These are phyloP conservation scores for Lipomyces starkeyi DNA, from an alignment of 805 yeast genomes.

Conservation along the genomic window DNA sequence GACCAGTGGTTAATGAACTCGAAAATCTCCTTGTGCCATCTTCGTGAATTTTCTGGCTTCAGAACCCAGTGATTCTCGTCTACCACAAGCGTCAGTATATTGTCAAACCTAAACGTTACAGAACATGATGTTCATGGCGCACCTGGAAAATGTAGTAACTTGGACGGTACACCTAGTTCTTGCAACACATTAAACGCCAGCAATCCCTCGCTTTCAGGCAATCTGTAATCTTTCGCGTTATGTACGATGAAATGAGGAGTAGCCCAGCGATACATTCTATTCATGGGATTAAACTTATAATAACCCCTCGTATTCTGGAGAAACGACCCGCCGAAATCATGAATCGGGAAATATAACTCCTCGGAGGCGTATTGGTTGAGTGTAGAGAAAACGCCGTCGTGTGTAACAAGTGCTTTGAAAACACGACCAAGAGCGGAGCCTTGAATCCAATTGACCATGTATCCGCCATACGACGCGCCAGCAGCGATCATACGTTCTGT, in stretches of 20 bases:
- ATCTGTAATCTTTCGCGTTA: slow-evolving; percentile 39
- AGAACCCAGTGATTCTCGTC: slow-evolving; percentile 43
- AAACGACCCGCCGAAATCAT: slow-evolving; percentile 41
- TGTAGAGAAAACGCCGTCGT: slow-evolving; percentile 41
- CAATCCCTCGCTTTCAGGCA: slow-evolving; percentile 42
- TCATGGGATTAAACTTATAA: slow-evolving; percentile 39
- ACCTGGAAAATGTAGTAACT: slow-evolving; percentile 40
- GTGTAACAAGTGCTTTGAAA: slow-evolving; percentile 42
- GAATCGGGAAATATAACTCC: slow-evolving; percentile 41
- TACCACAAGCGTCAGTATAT: slow-evolving; percentile 4
- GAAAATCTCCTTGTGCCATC: slow-evolving; percentile 42
- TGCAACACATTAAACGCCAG: slow-evolving; percentile 42
- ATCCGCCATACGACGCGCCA: slow-evolving; percentile 44
- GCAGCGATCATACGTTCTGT: slow-evolving; percentile 39
- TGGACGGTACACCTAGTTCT: slow-evolving; percentile 38
- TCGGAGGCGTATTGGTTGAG: slow-evolving; percentile 39
- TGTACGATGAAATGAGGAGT: slow-evolving; percentile 42
- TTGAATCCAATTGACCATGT: slow-evolving; percentile 44
- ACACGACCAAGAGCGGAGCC: slow-evolving; percentile 41
- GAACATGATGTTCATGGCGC: neutral
- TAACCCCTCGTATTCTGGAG: slow-evolving; percentile 37
- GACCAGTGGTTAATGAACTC: slow-evolving; percentile 33
- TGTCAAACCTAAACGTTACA: neutral
- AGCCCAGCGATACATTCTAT: slow-evolving; percentile 39
- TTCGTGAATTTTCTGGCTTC: slow-evolving; percentile 40